A percentile compares a stretch with the other conserved stretches of the same genome.
Conservation (phyloP, 1,139 yeast genomes). For the Fermentozyma sake region DNA sequence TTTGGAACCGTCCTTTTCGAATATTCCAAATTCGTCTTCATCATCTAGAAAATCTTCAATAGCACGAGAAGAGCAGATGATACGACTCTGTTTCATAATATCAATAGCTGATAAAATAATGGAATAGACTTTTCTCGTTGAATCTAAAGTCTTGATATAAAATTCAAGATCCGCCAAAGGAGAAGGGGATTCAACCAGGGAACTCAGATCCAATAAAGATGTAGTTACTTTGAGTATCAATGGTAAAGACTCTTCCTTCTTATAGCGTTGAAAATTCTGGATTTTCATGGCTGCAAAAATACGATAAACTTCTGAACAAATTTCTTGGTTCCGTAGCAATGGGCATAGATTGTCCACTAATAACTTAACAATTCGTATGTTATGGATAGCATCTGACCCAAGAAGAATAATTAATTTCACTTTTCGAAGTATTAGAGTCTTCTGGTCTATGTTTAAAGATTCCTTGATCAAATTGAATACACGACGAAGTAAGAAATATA, state of each 20-base stretch:
- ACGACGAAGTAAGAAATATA: slow-evolving; percentile 37
- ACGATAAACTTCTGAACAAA: slow-evolving; percentile 21
- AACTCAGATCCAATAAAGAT: slow-evolving; percentile 9
- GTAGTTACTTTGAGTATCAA: slow-evolving; percentile 10
- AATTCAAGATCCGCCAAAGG: too few relatives aligned
- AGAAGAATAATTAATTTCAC: slow-evolving; percentile 34
- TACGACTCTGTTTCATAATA: slow-evolving; percentile 7
- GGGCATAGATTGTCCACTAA: slow-evolving; percentile 19
- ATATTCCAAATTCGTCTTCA: slow-evolving; percentile 6
- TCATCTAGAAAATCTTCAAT: slow-evolving; percentile 20
- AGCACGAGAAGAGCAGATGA: slow-evolving; percentile 4
- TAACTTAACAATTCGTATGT: slow-evolving; percentile 15
- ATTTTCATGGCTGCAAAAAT: slow-evolving; percentile 11
- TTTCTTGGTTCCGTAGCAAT: slow-evolving; percentile 10
- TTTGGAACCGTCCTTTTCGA: slow-evolving; percentile 4
- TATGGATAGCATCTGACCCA: slow-evolving; percentile 14
- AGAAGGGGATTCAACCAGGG: too few relatives aligned
- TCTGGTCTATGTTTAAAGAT: slow-evolving; percentile 19
- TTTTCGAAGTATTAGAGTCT: slow-evolving; percentile 26
- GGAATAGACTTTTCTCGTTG: slow-evolving; percentile 6
- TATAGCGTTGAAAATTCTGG: slow-evolving; percentile 6
- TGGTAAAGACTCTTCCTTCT: slow-evolving; percentile 7
- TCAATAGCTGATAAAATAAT: slow-evolving; percentile 11
- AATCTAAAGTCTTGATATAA: slow-evolving; percentile 6
- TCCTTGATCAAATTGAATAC: slow-evolving; percentile 22